Base-by-base conservation (phyloP, 306 rosid species). In the Cicer bijugum region DNA sequence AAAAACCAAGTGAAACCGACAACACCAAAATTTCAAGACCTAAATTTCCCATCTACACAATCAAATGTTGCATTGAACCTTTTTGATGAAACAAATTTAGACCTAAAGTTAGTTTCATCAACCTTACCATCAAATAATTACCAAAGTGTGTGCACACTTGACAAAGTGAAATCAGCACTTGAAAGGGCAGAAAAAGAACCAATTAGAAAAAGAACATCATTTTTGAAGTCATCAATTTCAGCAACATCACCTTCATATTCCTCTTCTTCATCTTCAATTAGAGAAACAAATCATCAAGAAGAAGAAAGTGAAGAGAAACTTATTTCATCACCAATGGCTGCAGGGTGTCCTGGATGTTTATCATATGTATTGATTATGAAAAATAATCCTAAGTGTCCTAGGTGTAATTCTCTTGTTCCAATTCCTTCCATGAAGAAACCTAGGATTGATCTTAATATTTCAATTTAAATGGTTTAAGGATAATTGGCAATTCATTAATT, bases 181-280 rank as follows among this genome's bases (percentile, higher is more conserved):
- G 97, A 90, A 60, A 87, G 99, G 75, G 99, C 97, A n/a, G 97
- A 91, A 79, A 94, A 87, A 19, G 97, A 91, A 55, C 96, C 97
- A 0, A 39, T 80, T 0, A 91, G 84, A 70, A 88, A 85, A 77
- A 71, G 97, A 0, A 16, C 87, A 0, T 72, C 91, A 5, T 74
- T 87, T 19, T 82, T 89, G 85, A 91, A 84, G 43, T 75, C 96
- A 0, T 4, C 97, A 1, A 0, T 76, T 45, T 83, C 93, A 0
- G 77, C 93, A 0, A 9, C 78, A 1, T 81, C 98, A 0, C 88
- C 96, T 0, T 85, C 97, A 0, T 83, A 87, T 20, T 87, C 96
- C 0, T 94, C 97, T 0, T 89, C 98, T 0, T 89, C 97, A 0
- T 93, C 97, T 0, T 86, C 96, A 6, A 82, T 88, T 1, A 85